Base-by-base conservation (phyloP, 345 rosid genomes). In the Pugionium cornutum region DNA sequence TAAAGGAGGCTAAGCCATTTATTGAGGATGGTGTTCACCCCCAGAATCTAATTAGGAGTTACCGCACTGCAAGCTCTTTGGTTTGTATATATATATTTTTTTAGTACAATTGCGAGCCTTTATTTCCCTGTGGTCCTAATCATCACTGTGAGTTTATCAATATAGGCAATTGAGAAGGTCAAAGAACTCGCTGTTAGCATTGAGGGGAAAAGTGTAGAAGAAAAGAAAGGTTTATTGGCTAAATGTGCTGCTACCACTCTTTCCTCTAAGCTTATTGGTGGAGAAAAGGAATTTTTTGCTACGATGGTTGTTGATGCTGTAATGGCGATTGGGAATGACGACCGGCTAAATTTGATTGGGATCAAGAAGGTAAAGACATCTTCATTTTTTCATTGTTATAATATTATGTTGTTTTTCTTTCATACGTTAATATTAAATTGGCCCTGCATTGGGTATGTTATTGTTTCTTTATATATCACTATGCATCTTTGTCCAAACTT, bases 161-260 rank as follows among this genome's bases (percentile, higher is more conserved):
- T 64, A 0, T 66, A 90, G 99, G 98, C 98, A 26, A 81, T 95
- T 66, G 90, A 79, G 78, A 95, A 89, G 79, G 76, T 91, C 43
- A 89, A 84, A 75, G 88, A 81, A 68, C 76, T 95, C 6, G 94
- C 99, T 55, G 71, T 80, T 63, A 91, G 98, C 63, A 95, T 95
- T 49, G 89, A 95, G 75, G 99, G 99, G 32, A 89, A 91, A 44
- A 87, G 90, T 76, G 60, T 83, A 0, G 98, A 91, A 62, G 99
- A 95, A 64, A 95, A 95, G 94, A 95, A 91, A 78, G 67, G 73
- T 62, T 77, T 95, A 57, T 75, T 91, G 65, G 89, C 84, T 34
- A 94, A 88, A 80, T 94, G 99, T 71, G 99, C 96, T 70, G 89
- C 89, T 9, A 94, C 99, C 31, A 94, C 98, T 0, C 96, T 95